Evolutionary conservation across 495 filamentous ascomycete species (phyloP), one percentile per base, ranked within the genome.

Genomic region (Daldinia caldariorum): DNA sequence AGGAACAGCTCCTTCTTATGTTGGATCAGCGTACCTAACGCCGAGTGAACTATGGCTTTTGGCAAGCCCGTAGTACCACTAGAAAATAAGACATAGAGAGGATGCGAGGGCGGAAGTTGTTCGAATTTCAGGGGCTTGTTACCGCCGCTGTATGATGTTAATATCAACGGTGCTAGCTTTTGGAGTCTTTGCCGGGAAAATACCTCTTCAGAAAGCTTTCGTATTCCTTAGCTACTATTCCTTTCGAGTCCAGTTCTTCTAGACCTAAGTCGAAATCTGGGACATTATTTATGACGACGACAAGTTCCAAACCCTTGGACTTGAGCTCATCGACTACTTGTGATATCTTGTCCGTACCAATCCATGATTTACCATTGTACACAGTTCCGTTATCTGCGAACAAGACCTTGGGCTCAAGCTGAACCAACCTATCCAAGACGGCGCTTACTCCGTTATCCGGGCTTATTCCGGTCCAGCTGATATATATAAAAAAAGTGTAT

Each of bases 1-100:
- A 97, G 83, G 60, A 88, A 83, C 76, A 94, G 93, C 76, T 97
- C 94, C 75, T 97, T 97, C 79, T 97, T 97, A 77, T 97, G 94
- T 76, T 97, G 94, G 34, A 97, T 85, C 9, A 97, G 79, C 1
- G 94, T 97, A 1, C 94, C 94, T 51, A 95, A 84, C 3, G 93
- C 89, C 0, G 93, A 92, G 78, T 97, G 94, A 2, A 95, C 90
- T 70, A 97, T 97, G 68, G 93, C 94, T 72, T 97, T 97, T 0
- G 94, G 94, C 26, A 93, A 89, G 2, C 93, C 94, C 1, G 94
- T 97, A 0, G 94, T 97, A 12, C 94, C 94, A 9, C 89, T 92
- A 2, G 90, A 93, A 74, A 94, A 97, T 20, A 97, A 80, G 34
- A 97, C 91, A 69, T 97, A 97, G 6, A 97, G 88, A 0, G 94